Percentiles rank a stretch among this genome's conserved stretches.
phyloP scores from a whole-genome alignment of 2,329 filamentous ascomycete species.

The Neonectria faginata region DNA sequence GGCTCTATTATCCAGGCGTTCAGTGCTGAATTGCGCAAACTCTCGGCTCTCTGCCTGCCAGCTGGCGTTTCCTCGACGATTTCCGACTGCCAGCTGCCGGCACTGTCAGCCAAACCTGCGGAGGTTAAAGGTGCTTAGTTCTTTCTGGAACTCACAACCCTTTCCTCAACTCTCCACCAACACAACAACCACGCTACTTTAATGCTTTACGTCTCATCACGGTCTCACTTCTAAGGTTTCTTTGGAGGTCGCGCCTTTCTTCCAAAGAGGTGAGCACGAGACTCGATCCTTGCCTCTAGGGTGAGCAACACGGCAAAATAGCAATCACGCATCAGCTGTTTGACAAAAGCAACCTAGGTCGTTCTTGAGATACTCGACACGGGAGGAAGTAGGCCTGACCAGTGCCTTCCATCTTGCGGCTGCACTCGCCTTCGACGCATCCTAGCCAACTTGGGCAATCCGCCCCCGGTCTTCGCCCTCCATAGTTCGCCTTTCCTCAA shows the following conservation, averaged over 20 bases:
- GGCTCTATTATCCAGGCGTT: neutral
- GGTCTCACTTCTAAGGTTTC: neutral
- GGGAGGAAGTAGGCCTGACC: slow-evolving; percentile 9
- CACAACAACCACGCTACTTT: neutral
- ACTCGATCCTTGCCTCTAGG: neutral
- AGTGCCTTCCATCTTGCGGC: slow-evolving; percentile 26
- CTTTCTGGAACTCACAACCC: neutral
- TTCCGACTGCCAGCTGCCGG: slow-evolving; percentile 32
- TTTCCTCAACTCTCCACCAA: neutral
- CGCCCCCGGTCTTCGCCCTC: slow-evolving; percentile 10
- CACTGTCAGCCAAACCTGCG: slow-evolving; percentile 30
- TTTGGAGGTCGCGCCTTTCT: slow-evolving; percentile 4
- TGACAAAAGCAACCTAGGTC: neutral
- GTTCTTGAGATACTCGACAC: slow-evolving; percentile 22
- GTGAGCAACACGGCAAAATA: slow-evolving; percentile 1
- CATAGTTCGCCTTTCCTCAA: slow-evolving; percentile 4
- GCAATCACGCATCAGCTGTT: neutral
- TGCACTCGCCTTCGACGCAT: slow-evolving; percentile 30
- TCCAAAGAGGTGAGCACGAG: neutral
- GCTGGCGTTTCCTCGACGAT: slow-evolving; percentile 22
- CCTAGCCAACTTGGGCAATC: slow-evolving; percentile 2
- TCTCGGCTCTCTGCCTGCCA: neutral
- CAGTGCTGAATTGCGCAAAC: slow-evolving; percentile 4
- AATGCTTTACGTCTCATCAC: neutral
- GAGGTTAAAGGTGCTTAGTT: slow-evolving; percentile 1